Percentiles rank a stretch among this genome's conserved stretches.
phyloP scores from a whole-genome alignment of 192 early-diverging fungal species.

The Paraglomus occultum region DNA sequence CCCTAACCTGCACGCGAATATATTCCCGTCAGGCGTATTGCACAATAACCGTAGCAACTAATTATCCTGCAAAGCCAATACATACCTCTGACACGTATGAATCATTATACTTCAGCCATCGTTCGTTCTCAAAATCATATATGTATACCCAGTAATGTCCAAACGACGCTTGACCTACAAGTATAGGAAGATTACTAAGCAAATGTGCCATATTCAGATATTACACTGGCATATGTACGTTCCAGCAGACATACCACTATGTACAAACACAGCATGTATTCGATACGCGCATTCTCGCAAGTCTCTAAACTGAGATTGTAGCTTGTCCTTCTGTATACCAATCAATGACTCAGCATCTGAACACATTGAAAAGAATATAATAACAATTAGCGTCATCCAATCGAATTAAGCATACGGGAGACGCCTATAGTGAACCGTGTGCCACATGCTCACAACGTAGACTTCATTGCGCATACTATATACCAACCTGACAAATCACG shows the following conservation, averaged over 20 bases:
- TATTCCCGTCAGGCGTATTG: too few relatives aligned
- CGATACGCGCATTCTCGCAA: conserved; percentile 50
- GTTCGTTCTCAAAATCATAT: conserved; percentile 48
- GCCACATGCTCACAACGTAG: too few relatives aligned
- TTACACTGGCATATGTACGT: neutral
- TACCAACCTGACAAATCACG: too few relatives aligned
- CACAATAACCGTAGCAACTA: neutral
- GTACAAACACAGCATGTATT: conserved; percentile 78
- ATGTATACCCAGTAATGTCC: conserved; percentile 85
- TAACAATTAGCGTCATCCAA: too few relatives aligned
- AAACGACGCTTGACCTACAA: conserved; percentile 53
- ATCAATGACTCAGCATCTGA: conserved; percentile 28
- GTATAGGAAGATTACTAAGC: neutral
- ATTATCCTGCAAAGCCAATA: neutral
- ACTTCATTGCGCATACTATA: too few relatives aligned
- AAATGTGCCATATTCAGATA: neutral
- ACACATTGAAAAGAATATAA: too few relatives aligned
- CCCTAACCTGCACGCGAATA: conserved; percentile 37
- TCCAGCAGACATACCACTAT: conserved; percentile 45
- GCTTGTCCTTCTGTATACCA: conserved; percentile 8
- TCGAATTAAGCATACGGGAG: too few relatives aligned
- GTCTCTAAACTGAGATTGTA: conserved; percentile 40
- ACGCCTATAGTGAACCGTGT: too few relatives aligned
- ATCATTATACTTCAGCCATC: conserved; percentile 79
- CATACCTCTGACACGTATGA: conserved; percentile 57